Conservation (phyloP, 2,329 filamentous ascomycete species). For the Xylariaceae sp. region DNA sequence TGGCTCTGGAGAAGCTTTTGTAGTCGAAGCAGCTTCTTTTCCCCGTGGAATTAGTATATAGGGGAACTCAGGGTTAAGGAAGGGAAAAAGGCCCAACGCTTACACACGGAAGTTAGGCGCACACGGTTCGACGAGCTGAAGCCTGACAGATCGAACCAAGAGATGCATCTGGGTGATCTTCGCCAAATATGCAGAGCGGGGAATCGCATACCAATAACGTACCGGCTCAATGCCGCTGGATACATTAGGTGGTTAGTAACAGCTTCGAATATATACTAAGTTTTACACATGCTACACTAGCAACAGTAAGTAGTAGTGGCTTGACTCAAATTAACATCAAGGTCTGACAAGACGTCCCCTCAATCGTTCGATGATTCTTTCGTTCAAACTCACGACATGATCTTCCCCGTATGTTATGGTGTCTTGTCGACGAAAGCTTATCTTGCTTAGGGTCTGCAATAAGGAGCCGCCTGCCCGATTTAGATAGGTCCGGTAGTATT, state of each 20-base stretch:
- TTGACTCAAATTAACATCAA: background rate
- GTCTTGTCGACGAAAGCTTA: slow-evolving; percentile 21
- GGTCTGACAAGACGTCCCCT: background rate
- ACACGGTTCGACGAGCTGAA: slow-evolving; percentile 1
- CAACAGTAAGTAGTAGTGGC: background rate
- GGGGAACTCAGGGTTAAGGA: background rate
- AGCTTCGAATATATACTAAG: slow-evolving; percentile 5
- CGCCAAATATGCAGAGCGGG: too few species aligned
- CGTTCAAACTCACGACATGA: background rate
- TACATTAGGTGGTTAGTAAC: background rate
- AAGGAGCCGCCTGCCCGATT: slow-evolving; percentile 34
- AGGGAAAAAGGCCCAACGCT: background rate
- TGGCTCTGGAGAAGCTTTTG: background rate
- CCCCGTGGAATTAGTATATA: slow-evolving; percentile 15
- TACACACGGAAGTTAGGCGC: too few species aligned
- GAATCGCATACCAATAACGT: background rate
- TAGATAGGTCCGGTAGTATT: slow-evolving; percentile 30
- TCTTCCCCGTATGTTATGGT: background rate
- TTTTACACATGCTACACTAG: background rate
- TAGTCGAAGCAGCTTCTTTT: background rate
- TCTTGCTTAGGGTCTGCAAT: slow-evolving; percentile 13
- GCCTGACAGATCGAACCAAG: background rate
- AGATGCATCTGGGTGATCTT: background rate
- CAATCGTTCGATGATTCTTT: background rate
- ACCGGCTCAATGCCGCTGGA: slow-evolving; percentile 9